Conservation (phyloP, 23 red algal genomes). For the Gracilaria caudata region DNA sequence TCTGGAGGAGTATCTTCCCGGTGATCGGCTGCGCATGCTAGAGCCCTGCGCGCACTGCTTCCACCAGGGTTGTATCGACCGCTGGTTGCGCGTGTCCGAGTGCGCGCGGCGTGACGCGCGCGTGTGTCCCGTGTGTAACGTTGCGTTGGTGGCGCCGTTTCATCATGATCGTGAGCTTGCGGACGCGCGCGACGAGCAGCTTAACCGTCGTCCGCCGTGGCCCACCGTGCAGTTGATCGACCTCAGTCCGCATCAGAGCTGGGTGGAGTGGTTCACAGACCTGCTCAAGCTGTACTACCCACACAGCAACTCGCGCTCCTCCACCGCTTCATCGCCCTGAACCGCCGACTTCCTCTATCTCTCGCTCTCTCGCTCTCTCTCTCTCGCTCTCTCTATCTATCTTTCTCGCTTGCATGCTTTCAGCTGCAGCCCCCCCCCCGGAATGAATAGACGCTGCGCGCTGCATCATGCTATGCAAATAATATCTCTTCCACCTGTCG, state of each 20-base stretch:
- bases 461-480: conserved; percentile 3
- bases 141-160: background rate
- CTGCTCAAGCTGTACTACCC: conserved; percentile 36
- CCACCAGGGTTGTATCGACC: conserved; percentile 45
- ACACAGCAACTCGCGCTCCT: background rate
- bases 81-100: conserved; percentile 1
- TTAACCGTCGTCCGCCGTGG: conserved; percentile 23
- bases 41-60: conserved; percentile 45
- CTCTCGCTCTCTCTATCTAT: background rate
- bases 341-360: background rate
- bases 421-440: background rate
- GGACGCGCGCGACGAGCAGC: background rate
- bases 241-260: conserved; percentile 41
- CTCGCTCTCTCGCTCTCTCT: background rate
- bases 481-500: background rate
- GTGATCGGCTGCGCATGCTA: conserved; percentile 39
- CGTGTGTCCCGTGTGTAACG: conserved; percentile 1
- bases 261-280: conserved; percentile 45
- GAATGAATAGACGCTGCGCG: background rate
- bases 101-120: background rate
- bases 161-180: background rate
- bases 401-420: background rate
- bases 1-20: conserved; percentile 45
- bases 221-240: conserved; percentile 53
- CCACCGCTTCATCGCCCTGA: background rate